phyloP scores from a whole-genome alignment of 2,329 filamentous ascomycete species.

The Leptographium flavum region DNA sequence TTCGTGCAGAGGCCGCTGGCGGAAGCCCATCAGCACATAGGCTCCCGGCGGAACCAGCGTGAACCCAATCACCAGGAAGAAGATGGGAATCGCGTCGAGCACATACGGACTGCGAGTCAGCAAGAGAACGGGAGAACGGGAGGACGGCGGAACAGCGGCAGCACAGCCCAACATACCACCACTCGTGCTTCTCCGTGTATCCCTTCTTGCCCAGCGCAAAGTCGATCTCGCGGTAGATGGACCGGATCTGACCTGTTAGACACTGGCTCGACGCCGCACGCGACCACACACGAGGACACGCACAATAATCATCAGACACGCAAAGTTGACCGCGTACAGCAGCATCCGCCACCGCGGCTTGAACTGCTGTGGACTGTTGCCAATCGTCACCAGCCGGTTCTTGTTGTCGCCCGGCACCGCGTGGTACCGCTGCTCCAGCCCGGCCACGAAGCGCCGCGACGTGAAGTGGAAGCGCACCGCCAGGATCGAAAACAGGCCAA shows the following conservation, averaged over 20 bases:
- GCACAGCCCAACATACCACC: conserved; percentile 15
- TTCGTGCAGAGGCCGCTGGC: conserved; percentile 9
- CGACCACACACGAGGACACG: background rate
- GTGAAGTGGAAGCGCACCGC: conserved; percentile 32
- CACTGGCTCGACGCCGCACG: background rate
- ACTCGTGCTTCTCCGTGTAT: conserved; percentile 15
- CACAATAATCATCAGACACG: conserved; percentile 15
- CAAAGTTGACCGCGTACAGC: conserved; percentile 18
- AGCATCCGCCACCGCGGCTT: conserved; percentile 20
- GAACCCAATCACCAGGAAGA: conserved; percentile 15
- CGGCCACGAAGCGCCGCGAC: conserved; percentile 21
- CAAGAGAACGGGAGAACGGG: background rate
- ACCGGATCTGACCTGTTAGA: conserved; percentile 15
- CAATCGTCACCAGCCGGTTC: conserved; percentile 12
- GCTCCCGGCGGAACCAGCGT: conserved; percentile 17
- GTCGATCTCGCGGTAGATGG: conserved; percentile 18
- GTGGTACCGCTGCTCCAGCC: conserved; percentile 16
- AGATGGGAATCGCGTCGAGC: conserved; percentile 19
- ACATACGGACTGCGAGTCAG: conserved; percentile 10
- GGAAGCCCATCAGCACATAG: conserved; percentile 19
- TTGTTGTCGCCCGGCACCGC: conserved; percentile 21
- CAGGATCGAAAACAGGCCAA: conserved; percentile 30
- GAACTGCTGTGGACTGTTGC: conserved; percentile 12
- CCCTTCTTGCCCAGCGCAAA: conserved; percentile 15
- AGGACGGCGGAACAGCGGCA: too few relatives aligned